Base-by-base conservation (phyloP, 2,329 filamentous ascomycete species). In the Calonectria crousiana region DNA sequence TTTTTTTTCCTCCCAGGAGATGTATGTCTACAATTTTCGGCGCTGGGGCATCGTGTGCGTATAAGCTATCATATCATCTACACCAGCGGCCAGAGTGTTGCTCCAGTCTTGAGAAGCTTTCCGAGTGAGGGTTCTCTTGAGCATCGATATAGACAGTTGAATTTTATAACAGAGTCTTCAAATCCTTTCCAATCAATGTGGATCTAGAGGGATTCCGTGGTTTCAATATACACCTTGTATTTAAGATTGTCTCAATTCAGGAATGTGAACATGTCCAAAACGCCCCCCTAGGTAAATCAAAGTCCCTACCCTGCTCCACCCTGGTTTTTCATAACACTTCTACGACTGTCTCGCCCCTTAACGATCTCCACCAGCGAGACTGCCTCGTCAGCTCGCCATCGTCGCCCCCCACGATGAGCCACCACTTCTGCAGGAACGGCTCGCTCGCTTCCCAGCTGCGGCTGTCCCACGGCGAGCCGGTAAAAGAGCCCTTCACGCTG, bases 371-470 rank as follows among this genome's bases (percentile, higher is more conserved):
- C 78, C 81, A 83, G 10, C 77, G 73, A 10, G 80, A 81, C 49
- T 81, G 77, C 60, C 79, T 80, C 38, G 78, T 78, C 76, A 82
- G 53, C 68, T 82, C 80, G 2, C 80, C 81, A 13, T 82, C 80
- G 1, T 79, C 76, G 4, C 81, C 81, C 8, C 81, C 81, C 32
- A 82, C 77, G 11, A 82, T 73, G 23, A 76, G 68, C 72, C 76
- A 78, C 80, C 80, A 82, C 69, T 81, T 82, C 44, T 79, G 73
- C 58, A 82, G 64, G 52, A 82, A 82, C 49, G 75, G 69, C n/a
- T 80, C 79, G 6, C 73, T 81, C 10, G 79, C 81, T 52, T 82
- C 81, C 81, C 81, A 82, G 23, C 79, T 82, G 44, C 81, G 79
- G 11, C 75, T 72, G 34, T 82, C 81, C 81, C 81, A 82, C 10